Conservation (phyloP, 148 eudicot species). For the Vaccinium myrtillus region DNA sequence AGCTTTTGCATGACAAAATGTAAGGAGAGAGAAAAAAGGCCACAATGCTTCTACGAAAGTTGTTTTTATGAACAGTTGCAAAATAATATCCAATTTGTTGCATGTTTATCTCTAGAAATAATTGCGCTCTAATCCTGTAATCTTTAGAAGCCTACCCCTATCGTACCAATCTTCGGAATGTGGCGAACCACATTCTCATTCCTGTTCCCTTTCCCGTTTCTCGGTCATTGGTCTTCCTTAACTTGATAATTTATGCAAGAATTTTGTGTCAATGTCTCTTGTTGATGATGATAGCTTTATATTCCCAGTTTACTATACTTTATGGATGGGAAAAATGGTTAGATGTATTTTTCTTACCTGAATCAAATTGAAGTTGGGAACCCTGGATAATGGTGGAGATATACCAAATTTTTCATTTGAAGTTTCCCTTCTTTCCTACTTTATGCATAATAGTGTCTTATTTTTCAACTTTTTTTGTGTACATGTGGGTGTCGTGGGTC, state of each 20-base stretch:
- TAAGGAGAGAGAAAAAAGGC: not conserved
- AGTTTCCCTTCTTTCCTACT: constrained; percentile 2
- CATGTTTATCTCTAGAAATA: not conserved
- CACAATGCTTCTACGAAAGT: not conserved
- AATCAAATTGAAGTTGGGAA: not conserved
- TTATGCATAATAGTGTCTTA: not conserved
- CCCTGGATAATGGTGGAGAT: not conserved
- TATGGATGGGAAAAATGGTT: not conserved
- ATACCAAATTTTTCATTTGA: not conserved
- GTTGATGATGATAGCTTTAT: not conserved
- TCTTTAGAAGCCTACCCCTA: not conserved
- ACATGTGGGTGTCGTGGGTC: not conserved
- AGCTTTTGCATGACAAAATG: not conserved
- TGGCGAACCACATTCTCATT: not conserved
- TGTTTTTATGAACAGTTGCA: not conserved
- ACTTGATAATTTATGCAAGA: not conserved
- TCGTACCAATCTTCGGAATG: not conserved
- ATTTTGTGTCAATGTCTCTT: not conserved
- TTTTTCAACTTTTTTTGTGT: not conserved
- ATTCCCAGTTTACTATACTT: not conserved
- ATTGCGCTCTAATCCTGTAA: not conserved
- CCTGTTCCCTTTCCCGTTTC: not conserved
- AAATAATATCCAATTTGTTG: not conserved
- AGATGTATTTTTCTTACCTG: not conserved
- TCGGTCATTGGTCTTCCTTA: not conserved